phyloP scores from a whole-genome alignment of 192 early-diverging fungal species.

The Entomortierella chlamydospora region DNA sequence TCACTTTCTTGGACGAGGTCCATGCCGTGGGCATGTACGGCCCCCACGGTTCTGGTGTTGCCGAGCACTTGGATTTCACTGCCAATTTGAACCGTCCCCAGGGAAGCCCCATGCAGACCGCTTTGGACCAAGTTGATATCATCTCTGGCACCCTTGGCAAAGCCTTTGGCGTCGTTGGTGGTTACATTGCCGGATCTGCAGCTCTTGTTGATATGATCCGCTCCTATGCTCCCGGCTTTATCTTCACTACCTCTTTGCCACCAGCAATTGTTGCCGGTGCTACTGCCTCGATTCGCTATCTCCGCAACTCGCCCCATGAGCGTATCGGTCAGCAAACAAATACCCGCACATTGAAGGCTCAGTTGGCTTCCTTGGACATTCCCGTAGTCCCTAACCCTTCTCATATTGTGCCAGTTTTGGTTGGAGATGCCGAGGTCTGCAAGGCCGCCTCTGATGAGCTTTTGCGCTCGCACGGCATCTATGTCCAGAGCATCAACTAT shows the following conservation, averaged over 20 bases:
- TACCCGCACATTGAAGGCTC: constrained; percentile 88
- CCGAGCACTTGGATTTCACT: constrained; percentile 92
- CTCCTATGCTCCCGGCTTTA: constrained; percentile 98
- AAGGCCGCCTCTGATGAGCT: constrained; percentile 96
- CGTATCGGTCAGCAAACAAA: constrained; percentile 94
- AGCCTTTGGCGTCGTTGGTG: constrained; percentile 97
- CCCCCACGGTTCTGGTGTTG: constrained; percentile 90
- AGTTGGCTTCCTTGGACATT: constrained; percentile 84
- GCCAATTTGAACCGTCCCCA: constrained; percentile 66
- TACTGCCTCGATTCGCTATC: constrained; percentile 91
- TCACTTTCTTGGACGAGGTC: constrained; percentile 97
- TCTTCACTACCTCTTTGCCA: constrained; percentile 99
- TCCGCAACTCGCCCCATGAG: constrained; percentile 87
- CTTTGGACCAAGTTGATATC: constrained; percentile 92
- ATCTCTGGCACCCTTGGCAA: constrained; percentile 97
- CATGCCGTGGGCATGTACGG: constrained; percentile 99
- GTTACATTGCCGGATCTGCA: constrained; percentile 94
- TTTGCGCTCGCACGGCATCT: constrained; percentile 89
- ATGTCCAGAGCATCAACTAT: constrained; percentile 99
- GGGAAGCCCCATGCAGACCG: constrained; percentile 59
- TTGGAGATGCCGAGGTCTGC: constrained; percentile 95
- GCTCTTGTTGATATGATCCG: constrained; percentile 94
- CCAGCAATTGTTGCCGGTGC: constrained; percentile 93
- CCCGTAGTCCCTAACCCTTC: constrained; percentile 98
- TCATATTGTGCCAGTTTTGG: constrained; percentile 98